These are phyloP conservation scores for Fusarium chaquense DNA, from an alignment of 2,329 filamentous ascomycete species.

Conservation along the genomic window DNA sequence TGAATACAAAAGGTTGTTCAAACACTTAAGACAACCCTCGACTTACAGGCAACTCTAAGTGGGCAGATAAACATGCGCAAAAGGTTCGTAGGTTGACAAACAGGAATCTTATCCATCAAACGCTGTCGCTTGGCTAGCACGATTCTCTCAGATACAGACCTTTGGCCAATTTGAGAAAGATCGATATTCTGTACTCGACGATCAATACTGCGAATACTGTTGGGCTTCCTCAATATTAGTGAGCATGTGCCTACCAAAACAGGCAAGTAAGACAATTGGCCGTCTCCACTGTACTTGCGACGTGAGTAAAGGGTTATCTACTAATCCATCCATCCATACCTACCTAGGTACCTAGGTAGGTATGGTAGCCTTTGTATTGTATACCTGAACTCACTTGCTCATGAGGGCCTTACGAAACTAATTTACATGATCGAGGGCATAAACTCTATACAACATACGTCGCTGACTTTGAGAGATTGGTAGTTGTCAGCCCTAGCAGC, in stretches of 20 bases:
- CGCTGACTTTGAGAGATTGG: not conserved
- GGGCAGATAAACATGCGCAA: not conserved
- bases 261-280: too few species aligned
- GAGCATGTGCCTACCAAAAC: too few species aligned
- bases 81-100: not conserved
- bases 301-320: not conserved
- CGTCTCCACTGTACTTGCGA: not conserved
- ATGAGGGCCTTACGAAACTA: not conserved
- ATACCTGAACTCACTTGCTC: not conserved
- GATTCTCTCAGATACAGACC: not conserved
- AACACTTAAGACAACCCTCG: not conserved
- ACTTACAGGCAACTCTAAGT: not conserved
- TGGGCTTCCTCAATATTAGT: not conserved
- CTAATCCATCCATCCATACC: too few species aligned
- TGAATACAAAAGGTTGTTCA: not conserved
- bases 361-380: not conserved
- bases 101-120: not conserved
- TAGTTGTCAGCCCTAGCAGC: slow-evolving; percentile 5
- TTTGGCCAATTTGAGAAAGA: not conserved
- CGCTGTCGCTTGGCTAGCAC: not conserved
- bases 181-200: not conserved
- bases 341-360: too few species aligned
- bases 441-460: not conserved
- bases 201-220: not conserved
- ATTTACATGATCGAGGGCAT: not conserved